Conservation (phyloP, 164 flowering plant species). For the Houttuynia cordata region DNA sequence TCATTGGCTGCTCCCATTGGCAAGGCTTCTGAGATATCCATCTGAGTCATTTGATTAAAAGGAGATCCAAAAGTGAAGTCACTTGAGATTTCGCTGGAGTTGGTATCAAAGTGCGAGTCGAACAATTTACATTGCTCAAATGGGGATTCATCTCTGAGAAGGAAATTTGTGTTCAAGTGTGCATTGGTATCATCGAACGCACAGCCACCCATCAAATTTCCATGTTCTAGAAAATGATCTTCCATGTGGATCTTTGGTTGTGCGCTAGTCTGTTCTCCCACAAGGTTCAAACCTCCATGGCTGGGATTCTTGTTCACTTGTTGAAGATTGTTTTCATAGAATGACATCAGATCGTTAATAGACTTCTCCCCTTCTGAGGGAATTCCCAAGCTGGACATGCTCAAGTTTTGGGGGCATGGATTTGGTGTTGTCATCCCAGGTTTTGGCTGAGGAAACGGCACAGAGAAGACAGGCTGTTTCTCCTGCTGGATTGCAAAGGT, state of each 20-base stretch:
- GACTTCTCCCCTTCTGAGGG: conserved; percentile 61
- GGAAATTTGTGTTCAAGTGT: conserved; percentile 13
- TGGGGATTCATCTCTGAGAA: conserved; percentile 23
- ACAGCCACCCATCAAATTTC: conserved; percentile 22
- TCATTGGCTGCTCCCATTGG: conserved; percentile 18
- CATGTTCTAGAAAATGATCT: conserved; percentile 20
- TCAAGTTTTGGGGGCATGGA: conserved; percentile 8
- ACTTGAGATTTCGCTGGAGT: conserved; percentile 13
- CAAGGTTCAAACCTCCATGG: conserved; percentile 8
- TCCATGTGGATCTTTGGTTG: conserved; percentile 25
- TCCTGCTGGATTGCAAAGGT: conserved; percentile 21
- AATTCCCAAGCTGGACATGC: conserved; percentile 39
- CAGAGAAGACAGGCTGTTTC: conserved; percentile 18
- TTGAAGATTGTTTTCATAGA: conserved; percentile 42
- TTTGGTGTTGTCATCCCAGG: not conserved
- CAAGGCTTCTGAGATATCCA: conserved; percentile 21
- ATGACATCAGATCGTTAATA: conserved; percentile 49
- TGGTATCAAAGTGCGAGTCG: conserved; percentile 19
- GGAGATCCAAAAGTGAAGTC: conserved; percentile 38
- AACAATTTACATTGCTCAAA: conserved; percentile 34
- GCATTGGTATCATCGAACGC: conserved; percentile 22
- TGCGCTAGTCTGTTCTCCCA: conserved; percentile 15
- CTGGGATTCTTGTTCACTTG: conserved; percentile 15
- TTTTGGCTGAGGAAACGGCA: conserved; percentile 21
- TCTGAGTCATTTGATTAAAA: conserved; percentile 23